Conservation (phyloP, 2,329 filamentous ascomycete genomes). For the Diaporthe citrichinensis region DNA sequence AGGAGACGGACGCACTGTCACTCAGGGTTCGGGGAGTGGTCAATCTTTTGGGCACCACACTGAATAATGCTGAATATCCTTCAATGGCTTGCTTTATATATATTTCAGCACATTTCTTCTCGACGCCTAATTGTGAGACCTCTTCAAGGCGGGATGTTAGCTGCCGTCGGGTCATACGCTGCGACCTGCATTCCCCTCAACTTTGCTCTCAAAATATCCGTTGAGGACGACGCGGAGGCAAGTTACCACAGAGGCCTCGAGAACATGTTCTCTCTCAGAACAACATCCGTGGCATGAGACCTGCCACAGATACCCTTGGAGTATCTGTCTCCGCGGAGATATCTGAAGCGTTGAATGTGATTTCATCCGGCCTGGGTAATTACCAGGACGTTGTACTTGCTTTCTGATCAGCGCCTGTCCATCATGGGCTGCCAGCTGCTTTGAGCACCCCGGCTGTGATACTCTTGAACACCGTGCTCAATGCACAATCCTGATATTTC, state of each 20-base stretch:
- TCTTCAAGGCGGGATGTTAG: not conserved
- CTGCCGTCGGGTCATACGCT: not conserved
- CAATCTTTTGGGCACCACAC: no score
- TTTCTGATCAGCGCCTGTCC: not conserved
- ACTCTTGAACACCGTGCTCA: conserved; percentile 76
- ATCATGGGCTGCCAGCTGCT: conserved; percentile 50
- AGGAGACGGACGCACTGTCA: no score
- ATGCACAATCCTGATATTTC: conserved; percentile 80
- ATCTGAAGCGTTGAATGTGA: no score
- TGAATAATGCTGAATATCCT: no score
- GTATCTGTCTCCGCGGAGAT: not conserved
- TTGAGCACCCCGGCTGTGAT: conserved; percentile 70
- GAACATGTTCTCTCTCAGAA: not conserved
- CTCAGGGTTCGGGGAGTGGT: no score
- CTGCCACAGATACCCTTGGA: not conserved
- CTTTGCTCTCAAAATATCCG: not conserved
- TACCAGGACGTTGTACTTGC: not conserved
- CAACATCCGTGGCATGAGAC: not conserved
- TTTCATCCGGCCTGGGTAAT: not conserved
- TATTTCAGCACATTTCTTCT: no score
- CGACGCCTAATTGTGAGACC: no score
- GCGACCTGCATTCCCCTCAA: not conserved
- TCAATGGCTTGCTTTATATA: no score
- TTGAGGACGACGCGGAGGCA: not conserved
- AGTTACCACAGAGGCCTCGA: not conserved